Percentiles rank a stretch among this genome's conserved stretches.
These are phyloP conservation scores for Triangularia verruculosa DNA, from an alignment of 2,329 filamentous ascomycete genomes.

Conservation along the genomic window DNA sequence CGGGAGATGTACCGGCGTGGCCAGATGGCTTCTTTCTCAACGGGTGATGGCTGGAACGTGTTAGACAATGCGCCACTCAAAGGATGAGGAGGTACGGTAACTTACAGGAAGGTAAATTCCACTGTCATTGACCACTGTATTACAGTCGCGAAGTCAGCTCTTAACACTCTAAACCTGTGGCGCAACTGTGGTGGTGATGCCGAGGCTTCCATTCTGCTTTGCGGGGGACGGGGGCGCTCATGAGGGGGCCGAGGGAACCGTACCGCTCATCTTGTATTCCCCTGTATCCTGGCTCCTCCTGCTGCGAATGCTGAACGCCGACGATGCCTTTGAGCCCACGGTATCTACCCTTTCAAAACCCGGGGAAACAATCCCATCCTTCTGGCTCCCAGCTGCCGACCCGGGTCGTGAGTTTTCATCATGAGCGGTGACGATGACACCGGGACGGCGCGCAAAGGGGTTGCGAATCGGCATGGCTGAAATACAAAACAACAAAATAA, in stretches of 20 bases:
- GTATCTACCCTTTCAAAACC: constrained; percentile 63
- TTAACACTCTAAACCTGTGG: neutral
- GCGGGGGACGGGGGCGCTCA: constrained; percentile 7
- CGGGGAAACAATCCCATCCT: constrained; percentile 45
- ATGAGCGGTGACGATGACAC: constrained; percentile 38
- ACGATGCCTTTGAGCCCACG: constrained; percentile 59
- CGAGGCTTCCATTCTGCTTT: neutral
- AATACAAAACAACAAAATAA: neutral
- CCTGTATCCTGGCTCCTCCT: constrained; percentile 60
- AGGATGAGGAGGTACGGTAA: constrained; percentile 4
- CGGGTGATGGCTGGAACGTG: constrained; percentile 69
- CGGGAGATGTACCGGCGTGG: constrained; percentile 53
- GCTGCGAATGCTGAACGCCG: constrained; percentile 60
- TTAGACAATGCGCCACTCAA: constrained; percentile 7
- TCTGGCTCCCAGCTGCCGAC: constrained; percentile 34
- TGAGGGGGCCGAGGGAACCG: constrained; percentile 30
- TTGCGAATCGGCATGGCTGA: constrained; percentile 68
- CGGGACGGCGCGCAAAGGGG: constrained; percentile 62
- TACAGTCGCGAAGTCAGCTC: neutral
- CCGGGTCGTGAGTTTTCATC: constrained; percentile 54
- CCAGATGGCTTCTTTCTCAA: constrained; percentile 82
- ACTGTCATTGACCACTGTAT: constrained; percentile 86
- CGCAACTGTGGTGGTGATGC: neutral
- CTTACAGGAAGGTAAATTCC: constrained; percentile 90
- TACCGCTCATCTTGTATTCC: constrained; percentile 80